Evolutionary conservation across 2,329 filamentous ascomycete species (phyloP), one percentile per base, ranked within the genome.

Genomic region (Penicillium sp.): DNA sequence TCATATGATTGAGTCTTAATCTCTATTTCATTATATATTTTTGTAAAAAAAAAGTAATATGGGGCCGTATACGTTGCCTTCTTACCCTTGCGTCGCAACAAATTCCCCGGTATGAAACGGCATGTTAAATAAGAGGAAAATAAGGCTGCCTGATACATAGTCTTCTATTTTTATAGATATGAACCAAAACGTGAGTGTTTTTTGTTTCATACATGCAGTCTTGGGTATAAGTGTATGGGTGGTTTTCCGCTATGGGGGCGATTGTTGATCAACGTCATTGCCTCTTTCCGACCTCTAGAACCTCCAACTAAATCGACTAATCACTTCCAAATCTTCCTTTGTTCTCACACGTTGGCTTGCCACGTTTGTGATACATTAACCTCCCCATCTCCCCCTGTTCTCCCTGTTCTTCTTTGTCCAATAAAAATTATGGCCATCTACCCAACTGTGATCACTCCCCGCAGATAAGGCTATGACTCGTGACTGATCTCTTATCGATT

Each of bases 381-480:
- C 15, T 27, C 23, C 7, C 10, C 15, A 2, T 45, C 21, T 4
- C 39, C 31, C 12, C 12, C 5, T 33, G 31, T 33, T 33, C 31
- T 25, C 25, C 8, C 15, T 27, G 12, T 25, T 45, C 15, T 33
- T 27, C 7, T 21, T 45, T 23, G 6, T 47, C 31, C 50, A 47
- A 53, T 45, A 25, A 45, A 23, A 41, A 36, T 17, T 1, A 35
- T 35, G 9, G 12, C 3, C 39, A 47, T 49, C n/a, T 58, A 43
- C 15, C 35, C 49, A 49, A 49, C 50, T 27, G 31, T 50, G 35
- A 53, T 36, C 55, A 59, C 60, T 57, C 60, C 63, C 53, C 63
- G 53, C 54, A 59, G 64, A 67, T 64, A 64, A 66, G 64, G 49
- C 51, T 33, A 65, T 63, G 63, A 64, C 65, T 59, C 60, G 63